phyloP scores from a whole-genome alignment of 225 moss, liverwort and hornwort genomes.

The Climacium dendroides region DNA sequence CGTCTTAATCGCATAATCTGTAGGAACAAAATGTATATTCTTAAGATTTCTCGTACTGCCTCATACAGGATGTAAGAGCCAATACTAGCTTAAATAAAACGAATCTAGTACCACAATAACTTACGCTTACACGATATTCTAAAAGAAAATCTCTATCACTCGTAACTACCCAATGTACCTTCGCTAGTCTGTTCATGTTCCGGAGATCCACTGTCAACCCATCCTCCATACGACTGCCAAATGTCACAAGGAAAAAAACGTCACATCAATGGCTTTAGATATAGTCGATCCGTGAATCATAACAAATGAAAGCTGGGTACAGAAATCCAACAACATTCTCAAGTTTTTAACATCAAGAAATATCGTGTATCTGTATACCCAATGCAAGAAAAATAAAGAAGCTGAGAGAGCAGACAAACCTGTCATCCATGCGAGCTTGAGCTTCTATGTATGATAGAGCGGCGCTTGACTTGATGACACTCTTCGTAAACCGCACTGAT shows the following conservation, averaged over 20 bases:
- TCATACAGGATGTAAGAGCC: background rate
- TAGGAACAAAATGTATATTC: background rate
- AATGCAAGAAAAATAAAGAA: background rate
- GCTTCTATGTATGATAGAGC: constrained; percentile 96
- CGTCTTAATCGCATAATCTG: constrained; percentile 92
- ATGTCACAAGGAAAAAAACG: background rate
- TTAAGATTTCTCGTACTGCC: background rate
- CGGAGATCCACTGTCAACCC: constrained; percentile 84
- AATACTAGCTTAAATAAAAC: background rate
- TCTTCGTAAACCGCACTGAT: constrained; percentile 78
- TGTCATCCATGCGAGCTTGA: constrained; percentile 98
- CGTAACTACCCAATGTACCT: constrained; percentile 23
- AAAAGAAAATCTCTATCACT: background rate
- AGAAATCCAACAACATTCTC: background rate
- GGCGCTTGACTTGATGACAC: constrained; percentile 89
- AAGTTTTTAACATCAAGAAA: background rate
- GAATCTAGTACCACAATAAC: background rate
- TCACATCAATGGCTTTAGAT: background rate
- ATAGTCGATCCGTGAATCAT: background rate
- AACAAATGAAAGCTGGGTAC: background rate
- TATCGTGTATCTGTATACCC: background rate
- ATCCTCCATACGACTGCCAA: constrained; percentile 76
- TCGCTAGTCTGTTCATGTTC: constrained; percentile 88
- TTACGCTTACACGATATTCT: background rate
- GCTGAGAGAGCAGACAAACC: constrained; percentile 18